phyloP scores from a whole-genome alignment of 768 basidiomycete species.

The Leccinum subgranulosum region DNA sequence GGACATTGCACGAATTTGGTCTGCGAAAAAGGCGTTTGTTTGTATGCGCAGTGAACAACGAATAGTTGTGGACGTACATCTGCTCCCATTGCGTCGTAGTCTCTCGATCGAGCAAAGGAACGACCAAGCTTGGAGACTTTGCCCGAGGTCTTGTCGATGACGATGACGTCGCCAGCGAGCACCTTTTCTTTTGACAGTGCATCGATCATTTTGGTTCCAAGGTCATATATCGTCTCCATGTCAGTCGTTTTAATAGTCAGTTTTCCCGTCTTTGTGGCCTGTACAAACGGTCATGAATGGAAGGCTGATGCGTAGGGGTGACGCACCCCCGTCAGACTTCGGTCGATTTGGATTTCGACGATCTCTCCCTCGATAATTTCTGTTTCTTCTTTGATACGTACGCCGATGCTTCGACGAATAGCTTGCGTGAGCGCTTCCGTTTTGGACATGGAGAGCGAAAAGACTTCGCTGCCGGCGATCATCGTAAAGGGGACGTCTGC shows the following conservation, averaged over 20 bases:
- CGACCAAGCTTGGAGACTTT: constrained; percentile 95
- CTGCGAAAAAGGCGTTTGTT: constrained; percentile 38
- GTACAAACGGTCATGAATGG: not conserved
- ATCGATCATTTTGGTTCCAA: constrained; percentile 99
- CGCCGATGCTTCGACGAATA: constrained; percentile 93
- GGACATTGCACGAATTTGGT: constrained; percentile 98
- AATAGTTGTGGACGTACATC: constrained; percentile 59
- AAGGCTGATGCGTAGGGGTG: not conserved
- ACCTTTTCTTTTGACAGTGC: constrained; percentile 97
- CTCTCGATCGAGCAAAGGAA: constrained; percentile 94
- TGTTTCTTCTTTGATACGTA: constrained; percentile 95
- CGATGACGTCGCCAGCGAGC: constrained; percentile 88
- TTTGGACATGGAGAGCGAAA: constrained; percentile 97
- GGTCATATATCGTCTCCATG: constrained; percentile 99
- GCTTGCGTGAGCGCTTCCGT: constrained; percentile 98
- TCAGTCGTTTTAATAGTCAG: constrained; percentile 97
- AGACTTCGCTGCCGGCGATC: constrained; percentile 97
- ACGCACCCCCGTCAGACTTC: constrained; percentile 89
- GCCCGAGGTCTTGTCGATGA: constrained; percentile 96
- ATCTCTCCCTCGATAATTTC: constrained; percentile 98
- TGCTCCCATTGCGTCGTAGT: constrained; percentile 99
- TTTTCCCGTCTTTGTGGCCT: constrained; percentile 98
- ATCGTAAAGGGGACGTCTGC: constrained; percentile 96
- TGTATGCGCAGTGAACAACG: not conserved
- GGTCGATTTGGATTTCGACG: constrained; percentile 97